Evolutionary conservation across 2,329 filamentous ascomycete genomes (phyloP).

Genomic region (Mycocentrospora acerina): DNA sequence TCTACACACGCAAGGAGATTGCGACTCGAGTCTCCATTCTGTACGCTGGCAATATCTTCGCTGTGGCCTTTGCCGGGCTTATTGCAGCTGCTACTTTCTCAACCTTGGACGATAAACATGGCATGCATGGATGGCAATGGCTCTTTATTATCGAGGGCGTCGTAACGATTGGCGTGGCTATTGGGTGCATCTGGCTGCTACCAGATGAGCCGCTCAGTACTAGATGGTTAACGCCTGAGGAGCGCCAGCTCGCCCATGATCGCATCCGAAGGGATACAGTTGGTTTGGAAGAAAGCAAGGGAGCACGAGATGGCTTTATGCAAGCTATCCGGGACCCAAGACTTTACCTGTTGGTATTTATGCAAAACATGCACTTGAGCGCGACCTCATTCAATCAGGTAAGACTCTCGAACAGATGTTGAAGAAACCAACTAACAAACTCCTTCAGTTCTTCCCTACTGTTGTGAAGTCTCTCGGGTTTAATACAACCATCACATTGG

Average conservation of each 20-base stretch:
- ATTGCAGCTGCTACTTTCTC: constrained; percentile 19
- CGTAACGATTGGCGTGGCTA: constrained; percentile 29
- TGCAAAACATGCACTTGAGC: constrained; percentile 58
- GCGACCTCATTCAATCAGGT: constrained; percentile 47
- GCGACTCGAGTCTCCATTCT: constrained; percentile 19
- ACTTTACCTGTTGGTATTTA: constrained; percentile 56
- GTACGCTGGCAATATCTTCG: constrained; percentile 17
- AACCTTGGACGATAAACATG: constrained; percentile 17
- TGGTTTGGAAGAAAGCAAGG: constrained; percentile 46
- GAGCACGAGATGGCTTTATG: constrained; percentile 51
- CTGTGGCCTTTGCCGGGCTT: constrained; percentile 14
- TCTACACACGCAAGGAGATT: constrained; percentile 60
- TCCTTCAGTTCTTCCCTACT: constrained; percentile 47
- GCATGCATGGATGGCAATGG: constrained; percentile 21
- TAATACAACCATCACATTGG: constrained; percentile 52
- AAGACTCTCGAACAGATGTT: too few relatives aligned
- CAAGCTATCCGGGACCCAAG: constrained; percentile 54
- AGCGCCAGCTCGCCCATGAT: constrained; percentile 42
- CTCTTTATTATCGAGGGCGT: constrained; percentile 28
- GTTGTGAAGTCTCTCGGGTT: constrained; percentile 55
- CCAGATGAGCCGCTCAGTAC: constrained; percentile 42
- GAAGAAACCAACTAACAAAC: too few relatives aligned
- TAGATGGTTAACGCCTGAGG: constrained; percentile 47
- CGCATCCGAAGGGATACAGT: constrained; percentile 50
- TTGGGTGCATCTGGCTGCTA: constrained; percentile 42